Percentiles rank a stretch among this genome's conserved stretches.
phyloP scores from a whole-genome alignment of 768 basidiomycete genomes.

The Hygrophorus pudorinus region DNA sequence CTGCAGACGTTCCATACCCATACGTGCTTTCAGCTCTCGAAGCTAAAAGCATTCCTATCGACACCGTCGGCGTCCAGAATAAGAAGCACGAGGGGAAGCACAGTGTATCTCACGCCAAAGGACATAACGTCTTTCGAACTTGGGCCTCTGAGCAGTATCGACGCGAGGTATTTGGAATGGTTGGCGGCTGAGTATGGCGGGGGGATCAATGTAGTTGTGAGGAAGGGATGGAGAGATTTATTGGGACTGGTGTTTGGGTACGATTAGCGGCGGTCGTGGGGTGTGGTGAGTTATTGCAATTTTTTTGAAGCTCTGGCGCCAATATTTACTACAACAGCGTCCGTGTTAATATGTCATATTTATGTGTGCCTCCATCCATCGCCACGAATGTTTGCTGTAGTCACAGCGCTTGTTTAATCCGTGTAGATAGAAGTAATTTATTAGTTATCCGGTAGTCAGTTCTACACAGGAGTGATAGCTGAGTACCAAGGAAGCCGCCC shows the following conservation, averaged over 20 bases:
- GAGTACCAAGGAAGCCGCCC: no score
- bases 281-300: not conserved
- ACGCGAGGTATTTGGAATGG: constrained; percentile 74
- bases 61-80: not conserved
- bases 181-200: constrained; percentile 56
- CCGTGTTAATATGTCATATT: no score
- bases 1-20: constrained; percentile 64
- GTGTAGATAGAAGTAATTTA: no score
- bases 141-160: constrained; percentile 60
- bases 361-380: no score
- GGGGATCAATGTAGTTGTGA: constrained; percentile 30
- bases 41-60: constrained; percentile 27
- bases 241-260: constrained; percentile 38
- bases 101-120: constrained; percentile 43
- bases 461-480: no score
- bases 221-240: constrained; percentile 42
- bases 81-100: constrained; percentile 2
- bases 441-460: no score
- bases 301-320: no score
- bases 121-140: constrained; percentile 64
- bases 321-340: no score
- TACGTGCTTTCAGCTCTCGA: constrained; percentile 46
- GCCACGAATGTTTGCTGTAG: no score
- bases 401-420: no score
- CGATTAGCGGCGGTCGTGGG: not conserved